Base-by-base conservation (phyloP, 179 eudicot species). In the Amaranthus tricolor region DNA sequence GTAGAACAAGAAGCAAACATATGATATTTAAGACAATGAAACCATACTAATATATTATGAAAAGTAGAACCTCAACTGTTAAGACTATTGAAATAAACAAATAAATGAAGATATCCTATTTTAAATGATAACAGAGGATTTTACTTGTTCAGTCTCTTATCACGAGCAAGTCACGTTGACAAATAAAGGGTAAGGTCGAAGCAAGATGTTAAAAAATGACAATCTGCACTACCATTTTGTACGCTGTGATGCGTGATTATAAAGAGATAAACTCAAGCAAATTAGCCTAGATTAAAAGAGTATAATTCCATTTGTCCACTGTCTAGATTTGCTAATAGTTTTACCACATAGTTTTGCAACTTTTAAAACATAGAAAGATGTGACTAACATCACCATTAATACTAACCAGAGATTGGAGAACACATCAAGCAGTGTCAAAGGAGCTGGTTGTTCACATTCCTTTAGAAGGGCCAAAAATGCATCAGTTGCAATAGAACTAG, bases 351-450 rank as follows among this genome's bases (percentile, higher is more conserved):
- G 49, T 50, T 66, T 12, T 40, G 72, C 71, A 49, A 63, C 62
- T 15, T 43, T 50, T 51, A 9, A 20, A 40, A 66, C 62, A 61
- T 40, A 43, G 20, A 24, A 14, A 16, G 59, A 62, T 13, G 62
- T 24, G 16, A 48, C 11, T 45, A 54, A 14, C 0, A 44, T 12
- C 15, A 44, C 71, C n/a, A 44, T 58, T 31, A 68, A 19, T 53
- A 91, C 97, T 70, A 72, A 96, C 99, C 99, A 91, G 77, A 88
- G 83, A 59, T 73, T 86, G 49, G 83, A 80, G 80, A 96, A 82
- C 13, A 93, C 88, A 49, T 89, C 96, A 58, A 81, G 50, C 61
- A 96, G 76, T 67, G 82, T 84, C 50, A 81, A 82, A 19, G 99
- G 96, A 61, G 83, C 77, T 73, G 90, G 83, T 79, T 93, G 98